Evolutionary conservation across 176 grass and related monocot species (phyloP).

Genomic region (Leersia perrieri): DNA sequence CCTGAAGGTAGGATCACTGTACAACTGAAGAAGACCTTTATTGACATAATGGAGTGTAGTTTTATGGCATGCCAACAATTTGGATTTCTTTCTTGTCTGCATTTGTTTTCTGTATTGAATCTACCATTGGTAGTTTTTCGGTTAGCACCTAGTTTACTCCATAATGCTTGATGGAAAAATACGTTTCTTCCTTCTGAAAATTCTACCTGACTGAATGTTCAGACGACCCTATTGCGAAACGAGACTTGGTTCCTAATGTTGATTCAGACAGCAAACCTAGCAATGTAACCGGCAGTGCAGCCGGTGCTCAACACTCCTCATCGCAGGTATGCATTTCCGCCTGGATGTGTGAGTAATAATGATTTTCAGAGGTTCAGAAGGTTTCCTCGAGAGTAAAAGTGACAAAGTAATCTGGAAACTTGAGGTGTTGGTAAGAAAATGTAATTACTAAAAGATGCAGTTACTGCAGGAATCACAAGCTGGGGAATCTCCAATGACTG

Average conservation of each 20-base stretch:
- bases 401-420: not conserved
- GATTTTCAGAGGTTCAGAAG: conserved; percentile 5
- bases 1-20: conserved; percentile 70
- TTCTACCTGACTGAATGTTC: conserved; percentile 18
- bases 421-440: not conserved
- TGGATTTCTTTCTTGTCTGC: not conserved
- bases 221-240: conserved; percentile 94
- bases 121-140: not conserved
- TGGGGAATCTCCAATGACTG: conserved; percentile 42
- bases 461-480: conserved; percentile 21
- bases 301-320: conserved; percentile 31
- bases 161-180: not conserved
- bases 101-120: not conserved
- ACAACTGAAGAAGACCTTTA: not conserved
- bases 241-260: conserved; percentile 42
- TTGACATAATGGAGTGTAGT: conserved; percentile 17
- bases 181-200: conserved; percentile 9
- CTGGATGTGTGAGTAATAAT: not conserved
- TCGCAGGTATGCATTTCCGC: conserved; percentile 51
- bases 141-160: not conserved
- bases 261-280: conserved; percentile 50
- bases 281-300: conserved; percentile 28
- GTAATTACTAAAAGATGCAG: conserved; percentile 16
- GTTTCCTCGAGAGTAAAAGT: not conserved
- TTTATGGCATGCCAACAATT: not conserved